Evolutionary conservation across 129 eudicot species (phyloP).

Genomic region (Artemisia annua): DNA sequence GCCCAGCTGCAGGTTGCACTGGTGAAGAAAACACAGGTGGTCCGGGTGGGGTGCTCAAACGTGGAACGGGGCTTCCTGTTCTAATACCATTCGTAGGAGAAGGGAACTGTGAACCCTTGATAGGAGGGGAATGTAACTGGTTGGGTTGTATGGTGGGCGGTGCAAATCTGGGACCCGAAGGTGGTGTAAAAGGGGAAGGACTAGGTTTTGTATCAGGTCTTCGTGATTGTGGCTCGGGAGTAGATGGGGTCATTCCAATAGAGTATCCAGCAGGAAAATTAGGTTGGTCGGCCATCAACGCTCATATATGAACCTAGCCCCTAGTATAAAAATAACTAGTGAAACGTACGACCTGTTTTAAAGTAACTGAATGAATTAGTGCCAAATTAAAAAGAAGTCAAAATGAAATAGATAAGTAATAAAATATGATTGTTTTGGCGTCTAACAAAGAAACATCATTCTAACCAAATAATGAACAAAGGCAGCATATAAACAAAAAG

Average conservation of each 20-base stretch:
- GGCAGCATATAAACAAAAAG: not conserved
- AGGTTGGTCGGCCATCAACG: slow-evolving; percentile 59
- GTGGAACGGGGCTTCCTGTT: slow-evolving; percentile 54
- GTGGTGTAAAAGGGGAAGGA: slow-evolving; percentile 52
- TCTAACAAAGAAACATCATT: not conserved
- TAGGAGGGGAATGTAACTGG: slow-evolving; percentile 50
- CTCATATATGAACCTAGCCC: slow-evolving; percentile 30
- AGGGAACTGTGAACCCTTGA: slow-evolving; percentile 47
- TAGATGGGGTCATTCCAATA: slow-evolving; percentile 41
- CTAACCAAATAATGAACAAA: not conserved
- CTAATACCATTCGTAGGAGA: slow-evolving; percentile 60
- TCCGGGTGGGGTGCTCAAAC: slow-evolving; percentile 90
- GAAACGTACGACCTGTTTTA: slow-evolving; percentile 2
- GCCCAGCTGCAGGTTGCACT: slow-evolving; percentile 83
- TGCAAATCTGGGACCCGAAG: slow-evolving; percentile 45
- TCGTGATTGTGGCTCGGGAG: slow-evolving; percentile 38
- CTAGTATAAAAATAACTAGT: not conserved
- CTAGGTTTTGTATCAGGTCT: slow-evolving; percentile 37
- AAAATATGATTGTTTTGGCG: not conserved
- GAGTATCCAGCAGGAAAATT: slow-evolving; percentile 51
- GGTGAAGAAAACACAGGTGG: slow-evolving; percentile 95
- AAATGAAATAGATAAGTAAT: not conserved
- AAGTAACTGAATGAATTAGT: not conserved
- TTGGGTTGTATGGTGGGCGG: slow-evolving; percentile 48
- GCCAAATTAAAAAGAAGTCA: not conserved